Base-by-base conservation (phyloP, 257 asterid species). In the Jacaranda copaia region DNA sequence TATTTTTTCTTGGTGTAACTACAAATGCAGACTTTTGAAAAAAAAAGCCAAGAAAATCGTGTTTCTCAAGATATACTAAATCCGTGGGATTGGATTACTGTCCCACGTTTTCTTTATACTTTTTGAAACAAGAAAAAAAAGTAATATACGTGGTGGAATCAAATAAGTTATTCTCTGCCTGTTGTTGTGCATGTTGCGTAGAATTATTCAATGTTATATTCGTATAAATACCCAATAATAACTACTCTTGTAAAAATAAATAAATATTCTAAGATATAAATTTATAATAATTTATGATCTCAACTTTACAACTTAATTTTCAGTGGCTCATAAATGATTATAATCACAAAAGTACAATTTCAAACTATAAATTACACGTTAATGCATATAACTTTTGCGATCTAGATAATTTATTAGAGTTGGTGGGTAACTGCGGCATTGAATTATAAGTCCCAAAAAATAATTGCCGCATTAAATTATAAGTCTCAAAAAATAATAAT, bases 361-460 rank as follows among this genome's bases (percentile, higher is more conserved):
- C 70, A 39, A 72, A 67, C 63, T 70, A 61, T 74, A 70, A 80
- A 62, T 53, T 64, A 75, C 35, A 52, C 77, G 39, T 60, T 61
- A 74, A 60, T 80, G 73, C 77, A 68, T 76, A 60, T 40, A 58
- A 66, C 49, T 65, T 77, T 74, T 45, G 58, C 70, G 55, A 63
- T 59, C 70, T 51, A 70, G 49, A 55, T 70, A 6, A 64, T 70
- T 74, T 52, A 78, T 63, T 79, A 46, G 67, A 64, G 63, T 70
- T 78, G 81, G 76, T 65, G 39, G 73, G 69, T 75, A 63, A 82
- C 81, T 48, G 73, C 76, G 69, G 18, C 83, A 79, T 45, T 78
- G 72, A 76, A 59, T 68, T 51, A 66, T 35, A 39, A 19, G 35
- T 16, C n/a, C 7, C 65, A 56, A 36, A 13, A 20, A 12, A 25